Evolutionary conservation across 352 stramenopile species (phyloP), one percentile per base, ranked within the genome.

Genomic region (Phytophthora colocasiae): DNA sequence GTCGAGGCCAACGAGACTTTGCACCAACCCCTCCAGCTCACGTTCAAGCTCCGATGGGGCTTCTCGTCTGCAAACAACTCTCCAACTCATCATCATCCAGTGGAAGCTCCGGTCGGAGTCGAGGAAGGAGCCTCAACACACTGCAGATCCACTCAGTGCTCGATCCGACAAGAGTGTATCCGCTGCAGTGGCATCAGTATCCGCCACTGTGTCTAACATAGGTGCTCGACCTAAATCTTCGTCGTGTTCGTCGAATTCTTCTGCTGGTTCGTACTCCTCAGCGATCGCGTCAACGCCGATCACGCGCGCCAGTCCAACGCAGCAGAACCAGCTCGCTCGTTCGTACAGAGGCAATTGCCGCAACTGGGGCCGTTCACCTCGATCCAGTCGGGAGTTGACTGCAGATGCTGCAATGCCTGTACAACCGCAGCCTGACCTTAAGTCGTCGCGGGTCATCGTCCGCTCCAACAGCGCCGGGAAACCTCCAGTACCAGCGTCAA

Each of bases 1-100:
- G 31, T 84, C 26, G 73, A 76, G 26, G 73, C 76, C 41, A 81
- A 81, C 55, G 55, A 74, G 3, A 58, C 64, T 4, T 27, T 58
- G 7, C 50, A 63, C 14, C 43, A 67, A 22, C 41, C 11, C 43
- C 19, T 32, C 48, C 45, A 12, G 9, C 52, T n/a, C n/a, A n/a
- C n/a, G n/a, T n/a, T 51, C 40, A 47, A 40, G 47, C 49, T 11
- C 31, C 47, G 4, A 7, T n/a, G 9, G n/a, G 15, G 8, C 15
- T 1, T 15, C 48, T 4, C 15, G 19, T 4, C 29, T 6, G 9
- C 31, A 59, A n/a, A 7, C 29, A 57, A 2, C 45, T n/a, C 40
- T 54, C 51, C 19, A 58, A 55, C 47, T 70, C 66, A 36, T 10
- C 8, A 10, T 15, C 40, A 31, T 70, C 66, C 29, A 63, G 53